Conservation (phyloP, 441 rosid species). For the Hura crepitans region DNA sequence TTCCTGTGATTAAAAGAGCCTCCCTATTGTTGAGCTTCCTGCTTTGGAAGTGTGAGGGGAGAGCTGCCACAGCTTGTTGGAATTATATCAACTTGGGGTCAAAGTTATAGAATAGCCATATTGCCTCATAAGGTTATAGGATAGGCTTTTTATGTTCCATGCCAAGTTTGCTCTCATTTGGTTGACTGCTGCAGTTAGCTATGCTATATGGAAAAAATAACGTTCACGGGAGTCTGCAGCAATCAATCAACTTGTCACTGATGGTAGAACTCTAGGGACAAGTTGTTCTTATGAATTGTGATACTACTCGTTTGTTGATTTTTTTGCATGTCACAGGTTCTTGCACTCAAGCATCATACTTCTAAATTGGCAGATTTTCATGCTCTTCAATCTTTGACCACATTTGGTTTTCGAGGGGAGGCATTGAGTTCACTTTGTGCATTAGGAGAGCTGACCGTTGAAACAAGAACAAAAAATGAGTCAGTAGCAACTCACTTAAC, state of each 20-base stretch:
- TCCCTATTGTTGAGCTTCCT: not conserved
- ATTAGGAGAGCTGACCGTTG: conserved; percentile 73
- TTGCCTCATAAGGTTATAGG: not conserved
- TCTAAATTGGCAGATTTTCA: conserved; percentile 76
- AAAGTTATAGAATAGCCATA: not conserved
- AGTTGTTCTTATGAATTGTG: not conserved
- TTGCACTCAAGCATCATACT: conserved; percentile 89
- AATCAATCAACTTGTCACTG: not conserved
- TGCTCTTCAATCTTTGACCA: conserved; percentile 71
- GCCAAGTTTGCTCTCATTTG: no score
- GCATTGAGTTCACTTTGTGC: conserved; percentile 95
- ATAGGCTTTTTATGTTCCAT: not conserved
- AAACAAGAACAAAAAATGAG: conserved; percentile 74
- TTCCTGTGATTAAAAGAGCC: not conserved
- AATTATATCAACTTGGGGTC: not conserved
- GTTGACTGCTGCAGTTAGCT: not conserved
- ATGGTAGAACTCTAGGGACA: not conserved
- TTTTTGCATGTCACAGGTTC: conserved; percentile 44
- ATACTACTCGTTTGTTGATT: not conserved
- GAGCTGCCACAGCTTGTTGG: not conserved
- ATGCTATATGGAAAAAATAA: not conserved
- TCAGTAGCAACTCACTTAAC: conserved; percentile 72
- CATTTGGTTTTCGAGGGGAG: conserved; percentile 96
- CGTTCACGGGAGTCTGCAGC: not conserved
- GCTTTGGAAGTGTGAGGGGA: not conserved